Conservation (phyloP, 1,284 basidiomycete genomes). For the Xerocomus amazonicus region DNA sequence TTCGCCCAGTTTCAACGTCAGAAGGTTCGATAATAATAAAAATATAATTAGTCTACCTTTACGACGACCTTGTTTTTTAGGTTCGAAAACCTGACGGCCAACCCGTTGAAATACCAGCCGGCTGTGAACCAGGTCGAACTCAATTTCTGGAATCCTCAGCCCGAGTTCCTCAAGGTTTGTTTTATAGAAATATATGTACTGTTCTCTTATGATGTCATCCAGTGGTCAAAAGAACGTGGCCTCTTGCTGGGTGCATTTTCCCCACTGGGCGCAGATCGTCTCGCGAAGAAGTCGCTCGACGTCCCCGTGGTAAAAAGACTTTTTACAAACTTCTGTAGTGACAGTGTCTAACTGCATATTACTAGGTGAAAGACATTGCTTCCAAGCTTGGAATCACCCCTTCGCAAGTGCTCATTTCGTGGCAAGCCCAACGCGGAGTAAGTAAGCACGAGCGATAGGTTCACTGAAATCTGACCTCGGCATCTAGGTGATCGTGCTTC, state of each 20-base stretch:
- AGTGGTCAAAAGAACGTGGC: constrained; percentile 63
- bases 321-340: too few species aligned
- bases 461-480: constrained; percentile 1
- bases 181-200: not conserved
- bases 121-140: constrained; percentile 85
- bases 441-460: constrained; percentile 19
- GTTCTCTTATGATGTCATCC: not conserved
- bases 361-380: constrained; percentile 55
- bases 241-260: constrained; percentile 77
- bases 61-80: constrained; percentile 25
- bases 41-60: not conserved
- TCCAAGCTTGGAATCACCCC: constrained; percentile 66
- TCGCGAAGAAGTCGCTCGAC: constrained; percentile 52
- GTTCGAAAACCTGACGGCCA: constrained; percentile 61
- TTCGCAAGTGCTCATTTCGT: constrained; percentile 76
- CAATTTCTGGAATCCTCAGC: constrained; percentile 80
- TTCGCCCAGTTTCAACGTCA: constrained; percentile 21
- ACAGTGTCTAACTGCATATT: not conserved
- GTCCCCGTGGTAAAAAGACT: constrained; percentile 46
- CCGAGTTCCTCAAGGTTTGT: constrained; percentile 66
- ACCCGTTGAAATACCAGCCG: constrained; percentile 70
- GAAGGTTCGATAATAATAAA: constrained; percentile 20
- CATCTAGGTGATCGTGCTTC: constrained; percentile 62
- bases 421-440: constrained; percentile 78
- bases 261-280: constrained; percentile 64